phyloP scores from a whole-genome alignment of 345 rosid species.

The Lepidium aucheri region DNA sequence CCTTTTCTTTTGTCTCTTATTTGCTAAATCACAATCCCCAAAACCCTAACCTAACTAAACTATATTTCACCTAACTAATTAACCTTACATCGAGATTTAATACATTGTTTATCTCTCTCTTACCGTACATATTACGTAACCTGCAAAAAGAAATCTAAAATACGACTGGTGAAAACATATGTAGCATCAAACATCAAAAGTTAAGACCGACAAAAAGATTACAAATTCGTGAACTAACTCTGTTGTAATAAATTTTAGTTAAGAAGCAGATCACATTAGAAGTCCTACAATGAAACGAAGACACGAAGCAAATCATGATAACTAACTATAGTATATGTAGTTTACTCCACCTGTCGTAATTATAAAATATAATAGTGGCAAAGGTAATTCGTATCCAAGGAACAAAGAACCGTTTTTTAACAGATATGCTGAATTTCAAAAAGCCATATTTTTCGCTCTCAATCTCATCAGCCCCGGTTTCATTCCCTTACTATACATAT shows the following conservation, averaged over 20 bases:
- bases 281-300: neutral
- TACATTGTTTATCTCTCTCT: neutral
- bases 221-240: neutral
- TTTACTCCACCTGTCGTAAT: neutral
- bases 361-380: neutral
- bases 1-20: constrained; percentile 6
- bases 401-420: constrained; percentile 1
- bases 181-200: neutral
- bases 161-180: neutral
- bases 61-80: constrained; percentile 9
- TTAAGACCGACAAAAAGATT: neutral
- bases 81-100: neutral
- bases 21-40: constrained; percentile 10
- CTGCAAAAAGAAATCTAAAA: too few relatives aligned
- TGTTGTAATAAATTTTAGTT: neutral
- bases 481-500: neutral
- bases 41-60: constrained; percentile 22
- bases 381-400: neutral
- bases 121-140: neutral
- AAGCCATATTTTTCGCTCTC: constrained; percentile 18
- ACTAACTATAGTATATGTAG: neutral
- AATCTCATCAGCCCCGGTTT: neutral
- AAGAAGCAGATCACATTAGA: neutral
- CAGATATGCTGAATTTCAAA: neutral
- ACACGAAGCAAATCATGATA: neutral